phyloP scores from a whole-genome alignment of 192 early-diverging fungal species.

The Linderina pennispora region DNA sequence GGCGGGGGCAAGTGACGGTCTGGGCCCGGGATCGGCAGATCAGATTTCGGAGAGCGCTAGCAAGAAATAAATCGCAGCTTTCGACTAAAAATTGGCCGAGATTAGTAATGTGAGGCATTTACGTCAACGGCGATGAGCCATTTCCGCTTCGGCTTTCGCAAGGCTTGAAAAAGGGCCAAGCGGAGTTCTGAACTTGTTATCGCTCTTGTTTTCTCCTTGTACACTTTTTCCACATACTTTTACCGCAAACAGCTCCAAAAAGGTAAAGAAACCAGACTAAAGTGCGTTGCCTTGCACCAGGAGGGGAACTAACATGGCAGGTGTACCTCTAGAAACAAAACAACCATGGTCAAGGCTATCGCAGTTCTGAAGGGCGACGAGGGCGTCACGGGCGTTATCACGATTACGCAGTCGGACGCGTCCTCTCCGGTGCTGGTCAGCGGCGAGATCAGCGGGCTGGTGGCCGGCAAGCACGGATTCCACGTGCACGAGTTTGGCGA shows the following conservation, averaged over 20 bases:
- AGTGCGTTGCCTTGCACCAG: too few relatives aligned
- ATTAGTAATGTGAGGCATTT: conserved; percentile 1
- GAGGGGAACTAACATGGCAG: too few relatives aligned
- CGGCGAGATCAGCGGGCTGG: conserved; percentile 55
- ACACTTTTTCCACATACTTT: neutral
- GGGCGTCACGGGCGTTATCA: conserved; percentile 63
- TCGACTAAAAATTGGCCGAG: neutral
- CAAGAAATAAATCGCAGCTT: conserved; percentile 2
- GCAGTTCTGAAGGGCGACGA: conserved; percentile 69
- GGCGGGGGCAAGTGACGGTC: neutral
- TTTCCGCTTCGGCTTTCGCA: too few relatives aligned
- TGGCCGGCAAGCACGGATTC: conserved; percentile 77
- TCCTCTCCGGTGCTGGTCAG: conserved; percentile 51
- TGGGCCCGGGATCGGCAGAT: too few relatives aligned
- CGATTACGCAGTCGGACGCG: conserved; percentile 62
- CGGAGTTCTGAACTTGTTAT: neutral
- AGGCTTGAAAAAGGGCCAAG: neutral
- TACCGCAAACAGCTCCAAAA: too few relatives aligned
- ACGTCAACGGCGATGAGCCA: neutral
- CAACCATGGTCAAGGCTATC: conserved; percentile 78
- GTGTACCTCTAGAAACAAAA: too few relatives aligned
- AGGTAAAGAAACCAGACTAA: too few relatives aligned
- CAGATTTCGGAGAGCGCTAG: too few relatives aligned
- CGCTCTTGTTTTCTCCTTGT: neutral
- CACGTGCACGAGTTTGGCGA: conserved; percentile 79